Evolutionary conservation across 148 eudicot species (phyloP), one percentile per base, ranked within the genome.

Genomic region (Camellia granthamiana): DNA sequence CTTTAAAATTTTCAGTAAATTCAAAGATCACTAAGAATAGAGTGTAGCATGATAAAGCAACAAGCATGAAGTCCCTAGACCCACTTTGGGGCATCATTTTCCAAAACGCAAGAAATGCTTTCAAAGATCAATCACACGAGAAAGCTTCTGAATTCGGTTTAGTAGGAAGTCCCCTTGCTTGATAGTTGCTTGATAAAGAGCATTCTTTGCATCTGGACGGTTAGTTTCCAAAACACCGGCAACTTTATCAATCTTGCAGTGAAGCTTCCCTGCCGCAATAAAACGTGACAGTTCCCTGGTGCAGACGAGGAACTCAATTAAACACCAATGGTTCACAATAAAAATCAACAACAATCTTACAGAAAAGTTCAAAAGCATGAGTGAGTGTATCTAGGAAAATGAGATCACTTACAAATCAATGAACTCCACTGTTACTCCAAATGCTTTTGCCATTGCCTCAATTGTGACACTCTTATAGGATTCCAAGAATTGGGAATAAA

Each of bases 141-240:
- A 96, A 41, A 96, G 88, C 92, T 96, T 96, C 86, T 96, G 99
- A 69, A 96, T 96, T 67, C 99, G 86, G 83, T 93, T 96, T 64
- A 96, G 85, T 54, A 96, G 79, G 92, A 96, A 92, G 79, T 96
- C 99, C 13, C 99, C 23, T 84, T 96, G 99, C 86, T 96, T 96
- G 84, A 96, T 96, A 11, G 98, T 96, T 69, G 97, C 90, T 85
- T 96, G 99, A 83, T 96, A 96, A 18, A 96, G 91, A 23, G 98
- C 99, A 67, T 96, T 96, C 92, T 96, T 96, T n/a, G 99, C 93
- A 84, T 96, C 99, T 12, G 99, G 99, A 11, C 98, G 93, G 42
- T 96, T 96, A 0, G 99, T 96, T 86, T 96, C 98, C 46, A 96
- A 74, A 2, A 96, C 98, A 13, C 99, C 98, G 3, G 98, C 98